Conservation (phyloP, 805 yeast genomes). For the Komagataella pastoris region DNA sequence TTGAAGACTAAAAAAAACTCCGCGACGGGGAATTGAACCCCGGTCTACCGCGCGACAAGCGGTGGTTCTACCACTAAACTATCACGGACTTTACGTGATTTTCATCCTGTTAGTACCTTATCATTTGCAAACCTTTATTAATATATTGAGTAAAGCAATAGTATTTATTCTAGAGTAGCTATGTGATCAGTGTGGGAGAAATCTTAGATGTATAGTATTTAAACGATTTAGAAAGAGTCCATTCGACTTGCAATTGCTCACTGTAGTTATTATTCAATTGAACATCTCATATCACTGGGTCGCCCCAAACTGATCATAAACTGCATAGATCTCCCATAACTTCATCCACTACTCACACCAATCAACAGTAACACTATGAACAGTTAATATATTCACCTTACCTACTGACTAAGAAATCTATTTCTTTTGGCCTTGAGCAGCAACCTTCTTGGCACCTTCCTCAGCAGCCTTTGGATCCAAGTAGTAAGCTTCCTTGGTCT, state of each 20-base stretch:
- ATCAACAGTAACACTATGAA: background rate
- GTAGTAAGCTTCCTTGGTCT: slow-evolving; percentile 89
- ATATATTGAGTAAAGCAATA: too few relatives aligned
- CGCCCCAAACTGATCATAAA: too few relatives aligned
- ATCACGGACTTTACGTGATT: background rate
- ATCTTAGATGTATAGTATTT: too few relatives aligned
- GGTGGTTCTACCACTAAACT: slow-evolving; percentile 1
- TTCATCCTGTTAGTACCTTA: too few relatives aligned
- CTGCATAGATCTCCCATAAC: background rate
- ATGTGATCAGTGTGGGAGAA: too few relatives aligned
- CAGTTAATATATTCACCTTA: background rate
- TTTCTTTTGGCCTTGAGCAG: slow-evolving; percentile 82
- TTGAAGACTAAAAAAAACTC: background rate
- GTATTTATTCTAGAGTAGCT: too few relatives aligned
- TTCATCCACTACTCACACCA: background rate
- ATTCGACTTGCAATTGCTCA: too few relatives aligned
- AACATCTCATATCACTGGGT: too few relatives aligned
- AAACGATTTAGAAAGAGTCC: too few relatives aligned
- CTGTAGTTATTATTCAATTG: too few relatives aligned
- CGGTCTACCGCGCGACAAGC: slow-evolving; percentile 2
- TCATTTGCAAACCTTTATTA: too few relatives aligned
- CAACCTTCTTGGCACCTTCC: slow-evolving; percentile 99
- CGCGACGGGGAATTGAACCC: slow-evolving; percentile 2
- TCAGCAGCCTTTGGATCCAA: slow-evolving; percentile 99
- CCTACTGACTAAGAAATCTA: slow-evolving; percentile 4